A percentile compares a stretch with the other conserved stretches of the same genome.
phyloP scores from a whole-genome alignment of 225 moss, liverwort and hornwort genomes.

The Asterella californica region DNA sequence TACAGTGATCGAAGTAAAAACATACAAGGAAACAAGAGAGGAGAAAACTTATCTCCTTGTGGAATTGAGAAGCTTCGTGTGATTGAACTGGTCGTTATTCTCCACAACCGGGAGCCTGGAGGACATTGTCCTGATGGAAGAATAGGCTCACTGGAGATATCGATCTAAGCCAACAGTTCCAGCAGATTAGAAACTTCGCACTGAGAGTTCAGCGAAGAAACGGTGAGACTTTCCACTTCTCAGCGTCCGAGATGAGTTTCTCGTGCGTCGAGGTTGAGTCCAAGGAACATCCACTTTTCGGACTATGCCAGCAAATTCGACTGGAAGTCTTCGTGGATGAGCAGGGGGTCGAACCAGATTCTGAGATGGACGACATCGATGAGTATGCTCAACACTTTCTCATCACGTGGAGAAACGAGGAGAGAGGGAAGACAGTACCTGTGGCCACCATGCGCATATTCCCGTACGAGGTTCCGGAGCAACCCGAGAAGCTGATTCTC shows the following conservation, averaged over 20 bases:
- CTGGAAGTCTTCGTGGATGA: constrained; percentile 19
- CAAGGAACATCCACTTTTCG: constrained; percentile 8
- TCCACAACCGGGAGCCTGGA: too few relatives aligned
- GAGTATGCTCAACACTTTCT: constrained; percentile 21
- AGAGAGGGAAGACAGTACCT: not conserved
- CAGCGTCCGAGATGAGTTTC: not conserved
- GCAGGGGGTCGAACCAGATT: constrained; percentile 13
- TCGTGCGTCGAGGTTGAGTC: constrained; percentile 15
- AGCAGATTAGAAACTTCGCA: too few relatives aligned
- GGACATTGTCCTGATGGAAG: too few relatives aligned
- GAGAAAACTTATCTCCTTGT: too few relatives aligned
- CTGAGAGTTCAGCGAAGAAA: too few relatives aligned
- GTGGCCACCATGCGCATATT: constrained; percentile 26
- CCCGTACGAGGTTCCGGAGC: constrained; percentile 9
- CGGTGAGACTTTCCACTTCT: too few relatives aligned
- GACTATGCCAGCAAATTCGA: constrained; percentile 11
- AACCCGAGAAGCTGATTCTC: constrained; percentile 8
- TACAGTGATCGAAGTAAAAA: too few relatives aligned
- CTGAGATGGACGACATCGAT: constrained; percentile 18
- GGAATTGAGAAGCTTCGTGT: too few relatives aligned
- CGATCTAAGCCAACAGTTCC: too few relatives aligned
- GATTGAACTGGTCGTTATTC: too few relatives aligned
- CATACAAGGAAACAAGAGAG: too few relatives aligned
- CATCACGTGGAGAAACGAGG: not conserved
- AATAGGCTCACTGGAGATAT: too few relatives aligned